Percentiles rank a stretch among this genome's conserved stretches.
These are phyloP conservation scores for Exophiala aquamarina DNA, from an alignment of 2,329 filamentous ascomycete genomes.

Conservation along the genomic window DNA sequence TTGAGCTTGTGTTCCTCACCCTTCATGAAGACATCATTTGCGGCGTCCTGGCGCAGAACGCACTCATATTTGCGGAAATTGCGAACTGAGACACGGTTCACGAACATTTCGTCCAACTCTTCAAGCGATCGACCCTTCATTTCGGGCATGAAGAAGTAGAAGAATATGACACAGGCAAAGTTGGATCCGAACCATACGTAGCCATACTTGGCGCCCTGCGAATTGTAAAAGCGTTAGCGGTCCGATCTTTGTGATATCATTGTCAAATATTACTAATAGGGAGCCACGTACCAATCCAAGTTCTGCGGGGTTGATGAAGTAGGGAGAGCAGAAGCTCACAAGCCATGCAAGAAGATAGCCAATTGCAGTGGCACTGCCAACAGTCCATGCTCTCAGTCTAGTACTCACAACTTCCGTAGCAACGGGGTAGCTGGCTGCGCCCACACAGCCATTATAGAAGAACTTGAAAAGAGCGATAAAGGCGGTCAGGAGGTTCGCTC, in stretches of 20 bases:
- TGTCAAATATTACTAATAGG: neutral
- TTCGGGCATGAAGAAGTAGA: slow-evolving; percentile 38
- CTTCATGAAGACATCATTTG: slow-evolving; percentile 8
- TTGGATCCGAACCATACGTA: slow-evolving; percentile 30
- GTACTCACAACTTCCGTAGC: slow-evolving; percentile 32
- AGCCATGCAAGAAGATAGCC: slow-evolving; percentile 39
- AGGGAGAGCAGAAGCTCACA: slow-evolving; percentile 38
- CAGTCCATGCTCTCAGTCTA: slow-evolving; percentile 36
- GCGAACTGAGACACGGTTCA: slow-evolving; percentile 23
- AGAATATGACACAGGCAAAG: slow-evolving; percentile 15
- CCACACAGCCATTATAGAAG: slow-evolving; percentile 36
- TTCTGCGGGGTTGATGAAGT: slow-evolving; percentile 40
- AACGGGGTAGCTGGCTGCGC: slow-evolving; percentile 34
- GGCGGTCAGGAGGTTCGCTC: slow-evolving; percentile 32
- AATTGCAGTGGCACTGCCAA: slow-evolving; percentile 35
- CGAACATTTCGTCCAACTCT: slow-evolving; percentile 42
- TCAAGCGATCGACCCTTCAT: slow-evolving; percentile 40
- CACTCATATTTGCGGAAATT: slow-evolving; percentile 11
- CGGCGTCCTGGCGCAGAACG: slow-evolving; percentile 6
- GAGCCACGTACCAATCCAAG: slow-evolving; percentile 33
- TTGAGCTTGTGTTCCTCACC: neutral
- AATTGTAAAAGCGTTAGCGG: neutral
- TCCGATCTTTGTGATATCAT: slow-evolving; percentile 1
- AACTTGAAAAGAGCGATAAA: slow-evolving; percentile 39
- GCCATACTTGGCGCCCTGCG: slow-evolving; percentile 29